Base-by-base conservation (phyloP, 495 filamentous ascomycete species). In the Daldinia vernicosa region DNA sequence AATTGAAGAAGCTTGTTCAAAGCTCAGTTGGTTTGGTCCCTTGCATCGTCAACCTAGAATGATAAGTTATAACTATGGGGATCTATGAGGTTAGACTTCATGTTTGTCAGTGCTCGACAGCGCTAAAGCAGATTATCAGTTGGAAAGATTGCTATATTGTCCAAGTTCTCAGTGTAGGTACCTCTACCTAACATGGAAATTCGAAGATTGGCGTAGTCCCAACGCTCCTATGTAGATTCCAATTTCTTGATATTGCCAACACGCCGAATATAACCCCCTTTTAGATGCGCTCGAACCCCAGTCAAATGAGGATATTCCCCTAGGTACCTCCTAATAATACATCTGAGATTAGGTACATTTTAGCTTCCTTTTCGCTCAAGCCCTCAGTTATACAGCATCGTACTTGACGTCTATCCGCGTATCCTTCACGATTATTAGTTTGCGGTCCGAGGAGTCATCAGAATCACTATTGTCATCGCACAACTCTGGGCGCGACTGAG, bases 1-100 rank as follows among this genome's bases (percentile, higher is more conserved):
- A 0, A 81, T 67, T 0, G 74, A 71, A 12, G 74, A 71, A 12
- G 81, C 78, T 1, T 77, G 62, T 32, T 77, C 78, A 4, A 76
- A 40, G 5, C 33, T 47, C 50, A 82, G 59, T 4, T 43, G 22
- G 11, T 75, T 68, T 0, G 80, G 80, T 24, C 43, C 43, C 43
- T 47, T 47, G 43, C 43, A 22, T 47, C 43, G 43, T 47, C 43
- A 47, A 24, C 17, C 22, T 22, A 47, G 19, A 47, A 0, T 5
- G 4, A 14, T 22, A 47, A 24, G 33, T 5, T 35, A 35, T 14
- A 35, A n/a, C 14, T n/a, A 40, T n/a, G 12, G 43, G 3, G 3
- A 47, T 22, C 32, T 33, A 0, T 33, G 3, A 8, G 24, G n/a
- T 3, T 2, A 0, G 17, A 8, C n/a, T 11, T 12, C n/a, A 9